Conservation (phyloP, 495 filamentous ascomycete species). For the Neurospora cerealis region DNA sequence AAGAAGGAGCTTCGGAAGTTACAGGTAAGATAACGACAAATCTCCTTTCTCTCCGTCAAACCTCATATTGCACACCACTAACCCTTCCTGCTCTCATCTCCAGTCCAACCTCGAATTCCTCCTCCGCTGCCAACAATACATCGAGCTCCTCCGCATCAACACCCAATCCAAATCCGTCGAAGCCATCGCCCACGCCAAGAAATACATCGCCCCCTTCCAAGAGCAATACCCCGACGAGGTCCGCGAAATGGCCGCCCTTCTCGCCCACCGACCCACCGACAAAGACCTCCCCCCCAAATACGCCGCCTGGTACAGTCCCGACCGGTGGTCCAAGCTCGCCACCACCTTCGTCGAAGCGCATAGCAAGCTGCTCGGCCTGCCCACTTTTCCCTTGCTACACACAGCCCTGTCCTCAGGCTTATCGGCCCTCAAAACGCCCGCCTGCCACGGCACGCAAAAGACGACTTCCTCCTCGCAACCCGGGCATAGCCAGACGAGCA, state of each 20-base stretch:
- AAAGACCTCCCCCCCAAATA: slow-evolving; percentile 32
- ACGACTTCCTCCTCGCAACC: slow-evolving; percentile 11
- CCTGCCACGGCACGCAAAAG: slow-evolving; percentile 54
- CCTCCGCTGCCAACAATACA: slow-evolving; percentile 89
- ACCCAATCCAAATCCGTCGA: slow-evolving; percentile 53
- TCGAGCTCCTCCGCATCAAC: slow-evolving; percentile 69
- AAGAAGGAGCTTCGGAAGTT: slow-evolving; percentile 78
- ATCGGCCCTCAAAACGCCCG: slow-evolving; percentile 89
- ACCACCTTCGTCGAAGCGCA: slow-evolving; percentile 76
- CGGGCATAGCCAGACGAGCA: slow-evolving; percentile 20
- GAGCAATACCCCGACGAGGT: slow-evolving; percentile 61
- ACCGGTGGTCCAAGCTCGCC: slow-evolving; percentile 70
- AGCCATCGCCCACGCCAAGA: slow-evolving; percentile 71
- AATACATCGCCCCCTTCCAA: slow-evolving; percentile 58
- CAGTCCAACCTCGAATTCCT: slow-evolving; percentile 88
- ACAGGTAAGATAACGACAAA: slow-evolving; percentile 43
- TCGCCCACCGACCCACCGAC: slow-evolving; percentile 56
- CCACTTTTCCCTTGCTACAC: slow-evolving; percentile 74
- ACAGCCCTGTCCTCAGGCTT: slow-evolving; percentile 85
- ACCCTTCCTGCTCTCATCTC: slow-evolving; percentile 2
- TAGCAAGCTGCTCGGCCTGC: slow-evolving; percentile 78
- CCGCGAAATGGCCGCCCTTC: slow-evolving; percentile 63
- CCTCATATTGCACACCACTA: slow-evolving; percentile 10
- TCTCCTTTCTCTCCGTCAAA: not conserved
- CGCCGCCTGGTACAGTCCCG: slow-evolving; percentile 52